phyloP scores from a whole-genome alignment of 2,329 filamentous ascomycete species.

The Beauveria asiatica region DNA sequence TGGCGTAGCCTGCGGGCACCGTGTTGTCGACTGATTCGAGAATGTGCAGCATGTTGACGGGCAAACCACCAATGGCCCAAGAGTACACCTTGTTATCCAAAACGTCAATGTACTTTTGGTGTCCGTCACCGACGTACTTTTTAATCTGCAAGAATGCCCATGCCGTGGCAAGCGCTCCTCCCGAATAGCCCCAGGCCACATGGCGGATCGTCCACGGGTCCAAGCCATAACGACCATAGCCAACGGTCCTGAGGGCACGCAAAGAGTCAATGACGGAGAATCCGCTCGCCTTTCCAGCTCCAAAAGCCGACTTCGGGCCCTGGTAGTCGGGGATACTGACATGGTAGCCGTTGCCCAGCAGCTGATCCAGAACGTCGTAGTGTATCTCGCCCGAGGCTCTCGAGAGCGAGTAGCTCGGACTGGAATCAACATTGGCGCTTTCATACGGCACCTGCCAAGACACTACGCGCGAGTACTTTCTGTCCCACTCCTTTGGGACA shows the following conservation, averaged over 20 bases:
- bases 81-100: too few relatives aligned
- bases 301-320: conserved; percentile 34
- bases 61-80: conserved; percentile 33
- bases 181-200: conserved; percentile 48
- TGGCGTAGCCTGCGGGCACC: conserved; percentile 13
- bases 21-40: conserved; percentile 24
- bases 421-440: conserved; percentile 26
- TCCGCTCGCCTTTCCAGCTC: conserved; percentile 32
- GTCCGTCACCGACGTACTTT: conserved; percentile 4
- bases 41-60: conserved; percentile 30
- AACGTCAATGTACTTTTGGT: too few relatives aligned
- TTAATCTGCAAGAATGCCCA: conserved; percentile 44
- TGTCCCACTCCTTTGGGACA: conserved; percentile 12
- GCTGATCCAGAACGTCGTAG: conserved; percentile 4
- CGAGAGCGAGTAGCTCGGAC: conserved; percentile 28
- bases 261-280: conserved; percentile 35
- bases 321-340: conserved; percentile 40
- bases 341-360: conserved; percentile 32
- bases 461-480: conserved; percentile 16
- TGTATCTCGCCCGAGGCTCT: too few relatives aligned
- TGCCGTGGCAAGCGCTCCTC: conserved; percentile 42
- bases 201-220: conserved; percentile 20
- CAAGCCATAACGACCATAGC: conserved; percentile 21
- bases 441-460: conserved; percentile 32
- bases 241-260: conserved; percentile 28